Evolutionary conservation across 352 stramenopile genomes (phyloP), one percentile per base, ranked within the genome.

Genomic region (Aphanomyces astaci): DNA sequence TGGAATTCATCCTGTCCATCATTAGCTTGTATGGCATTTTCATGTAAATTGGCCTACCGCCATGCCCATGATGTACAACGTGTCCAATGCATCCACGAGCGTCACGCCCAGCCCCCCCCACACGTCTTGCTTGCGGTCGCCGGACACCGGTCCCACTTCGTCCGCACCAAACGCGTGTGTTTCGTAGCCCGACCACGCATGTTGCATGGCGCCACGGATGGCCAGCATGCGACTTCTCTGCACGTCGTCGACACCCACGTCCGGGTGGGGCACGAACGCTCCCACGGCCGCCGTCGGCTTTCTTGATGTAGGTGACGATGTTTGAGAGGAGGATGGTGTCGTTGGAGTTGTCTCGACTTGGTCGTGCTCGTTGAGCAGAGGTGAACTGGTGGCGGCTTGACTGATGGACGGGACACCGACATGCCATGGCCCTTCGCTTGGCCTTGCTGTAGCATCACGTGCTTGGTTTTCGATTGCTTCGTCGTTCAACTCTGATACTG

Each of bases 1-100:
- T 79, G 66, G 68, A 98, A 98, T 70, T 98, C 95, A 17, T 96
- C 87, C 63, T 92, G 80, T 27, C 87, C 63, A n/a, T 39, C n/a
- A n/a, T n/a, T n/a, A n/a, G n/a, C n/a, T n/a, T n/a, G n/a, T n/a
- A n/a, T n/a, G n/a, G n/a, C n/a, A n/a, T n/a, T n/a, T n/a, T n/a
- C n/a, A 24, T 48, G 52, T n/a, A 4, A 64, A 15, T n/a, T 43
- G 5, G 33, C 31, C 11, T 69, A 72, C 54, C 36, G 19, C 65
- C 73, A 95, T 73, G 60, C 76, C 93, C 96, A 99, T 98, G 56
- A 99, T 82, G 84, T 89, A 99, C 11, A 99, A 79, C 71, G 96
- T 99, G 75, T 99, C 96, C 48, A 99, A 80, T 11, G 81, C 81
- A 76, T 99, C 96, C 7, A 99, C 88, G 24, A 99, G 66, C 24